Percentiles rank a stretch among this genome's conserved stretches.
These are phyloP conservation scores for Hypoxylon cercidicola DNA, from an alignment of 495 filamentous ascomycete genomes.

Conservation along the genomic window DNA sequence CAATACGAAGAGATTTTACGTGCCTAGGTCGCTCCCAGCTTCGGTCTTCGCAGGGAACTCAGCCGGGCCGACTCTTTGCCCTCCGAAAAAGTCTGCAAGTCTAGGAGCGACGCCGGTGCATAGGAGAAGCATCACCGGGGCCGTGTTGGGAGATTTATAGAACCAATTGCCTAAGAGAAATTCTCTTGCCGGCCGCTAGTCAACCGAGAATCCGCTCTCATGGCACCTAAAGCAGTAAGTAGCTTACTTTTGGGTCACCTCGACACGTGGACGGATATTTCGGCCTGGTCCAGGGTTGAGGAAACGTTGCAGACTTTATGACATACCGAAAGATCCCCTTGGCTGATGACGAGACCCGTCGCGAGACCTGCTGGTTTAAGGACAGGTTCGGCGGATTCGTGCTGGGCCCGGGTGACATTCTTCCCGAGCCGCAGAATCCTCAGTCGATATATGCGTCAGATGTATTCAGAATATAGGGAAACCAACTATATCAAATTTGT, in stretches of 20 bases:
- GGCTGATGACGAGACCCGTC: slow-evolving; percentile 22
- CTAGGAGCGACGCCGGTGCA: slow-evolving; percentile 22
- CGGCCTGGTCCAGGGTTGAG: slow-evolving; percentile 22
- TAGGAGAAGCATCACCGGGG: slow-evolving; percentile 20
- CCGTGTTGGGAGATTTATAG: slow-evolving; percentile 2
- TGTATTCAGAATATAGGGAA: background rate
- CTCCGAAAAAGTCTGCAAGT: slow-evolving; percentile 18
- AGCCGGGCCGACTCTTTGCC: slow-evolving; percentile 31
- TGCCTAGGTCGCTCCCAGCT: slow-evolving; percentile 10
- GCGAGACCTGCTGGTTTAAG: slow-evolving; percentile 29
- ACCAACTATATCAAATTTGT: slow-evolving; percentile 23
- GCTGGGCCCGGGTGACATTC: background rate
- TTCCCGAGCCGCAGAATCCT: background rate
- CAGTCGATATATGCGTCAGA: slow-evolving; percentile 8
- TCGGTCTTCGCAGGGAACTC: slow-evolving; percentile 15
- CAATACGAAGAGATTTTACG: background rate
- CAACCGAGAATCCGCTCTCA: slow-evolving; percentile 14
- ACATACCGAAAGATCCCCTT: slow-evolving; percentile 30
- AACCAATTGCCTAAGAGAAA: slow-evolving; percentile 6
- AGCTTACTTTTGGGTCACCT: slow-evolving; percentile 19
- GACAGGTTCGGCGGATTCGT: slow-evolving; percentile 25
- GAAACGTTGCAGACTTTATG: slow-evolving; percentile 39
- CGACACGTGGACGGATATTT: slow-evolving; percentile 36
- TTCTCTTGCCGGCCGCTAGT: slow-evolving; percentile 22
- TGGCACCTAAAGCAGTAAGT: slow-evolving; percentile 28